Evolutionary conservation across 495 filamentous ascomycete species (phyloP).

Genomic region (Xylaria curta): DNA sequence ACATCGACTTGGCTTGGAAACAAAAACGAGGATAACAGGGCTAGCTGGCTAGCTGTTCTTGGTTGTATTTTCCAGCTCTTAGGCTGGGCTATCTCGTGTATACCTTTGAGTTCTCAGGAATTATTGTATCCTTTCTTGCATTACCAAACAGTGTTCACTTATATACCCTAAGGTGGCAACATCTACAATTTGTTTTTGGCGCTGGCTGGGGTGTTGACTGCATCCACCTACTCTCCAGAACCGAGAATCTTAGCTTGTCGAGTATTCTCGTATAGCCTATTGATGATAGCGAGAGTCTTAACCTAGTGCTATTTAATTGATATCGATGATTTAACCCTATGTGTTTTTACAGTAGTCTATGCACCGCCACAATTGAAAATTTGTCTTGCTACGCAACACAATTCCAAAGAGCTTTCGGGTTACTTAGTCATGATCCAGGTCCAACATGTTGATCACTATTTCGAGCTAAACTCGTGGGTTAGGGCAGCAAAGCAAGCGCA

Average conservation of each 20-base stretch:
- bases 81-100: not conserved
- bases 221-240: not conserved
- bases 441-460: not conserved
- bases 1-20: slow-evolving; percentile 11
- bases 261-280: not conserved
- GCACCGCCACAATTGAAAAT: not conserved
- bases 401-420: not conserved
- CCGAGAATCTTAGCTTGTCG: not conserved
- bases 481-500: not conserved
- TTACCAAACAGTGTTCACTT: slow-evolving; percentile 10
- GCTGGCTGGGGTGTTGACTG: slow-evolving; percentile 5
- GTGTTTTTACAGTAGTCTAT: not conserved
- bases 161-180: slow-evolving; percentile 27
- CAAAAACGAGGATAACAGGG: not conserved
- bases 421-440: not conserved
- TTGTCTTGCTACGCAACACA: not conserved
- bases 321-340: not conserved
- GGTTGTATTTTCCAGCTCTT: slow-evolving; percentile 7
- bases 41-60: slow-evolving; percentile 26
- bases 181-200: slow-evolving; percentile 21
- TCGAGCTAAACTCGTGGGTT: not conserved
- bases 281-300: not conserved
- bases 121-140: slow-evolving; percentile 10
- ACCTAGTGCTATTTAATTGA: not conserved
- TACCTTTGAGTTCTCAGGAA: not conserved